Evolutionary conservation across 805 yeast genomes (phyloP).

Genomic region (Lachancea fermentati): DNA sequence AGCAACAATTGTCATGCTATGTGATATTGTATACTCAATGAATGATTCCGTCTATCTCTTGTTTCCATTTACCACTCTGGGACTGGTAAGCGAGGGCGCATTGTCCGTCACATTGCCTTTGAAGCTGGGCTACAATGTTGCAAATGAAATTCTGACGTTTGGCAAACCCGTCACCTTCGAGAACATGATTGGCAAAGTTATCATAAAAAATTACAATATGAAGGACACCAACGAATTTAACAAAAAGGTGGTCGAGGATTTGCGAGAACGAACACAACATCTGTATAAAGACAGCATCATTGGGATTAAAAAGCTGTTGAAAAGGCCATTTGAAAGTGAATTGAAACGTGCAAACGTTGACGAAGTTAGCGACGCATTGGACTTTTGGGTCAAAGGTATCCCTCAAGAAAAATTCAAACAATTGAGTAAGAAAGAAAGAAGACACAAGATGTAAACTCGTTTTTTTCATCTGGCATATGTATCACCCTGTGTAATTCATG

Average conservation of each 20-base stretch:
- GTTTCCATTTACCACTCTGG: slow-evolving; percentile 76
- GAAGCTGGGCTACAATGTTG: slow-evolving; percentile 66
- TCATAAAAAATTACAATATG: slow-evolving; percentile 51
- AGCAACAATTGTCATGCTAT: slow-evolving; percentile 66
- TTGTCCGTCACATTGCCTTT: slow-evolving; percentile 60
- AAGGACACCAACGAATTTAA: slow-evolving; percentile 44
- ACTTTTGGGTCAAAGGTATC: slow-evolving; percentile 62
- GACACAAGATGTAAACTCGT: slow-evolving; percentile 50
- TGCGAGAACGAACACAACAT: slow-evolving; percentile 31
- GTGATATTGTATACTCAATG: slow-evolving; percentile 70
- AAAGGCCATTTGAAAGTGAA: slow-evolving; percentile 24
- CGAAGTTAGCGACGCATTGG: slow-evolving; percentile 66
- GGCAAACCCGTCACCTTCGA: slow-evolving; percentile 58
- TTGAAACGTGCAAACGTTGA: slow-evolving; percentile 49
- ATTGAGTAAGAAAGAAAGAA: slow-evolving; percentile 47
- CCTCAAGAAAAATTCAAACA: slow-evolving; percentile 65
- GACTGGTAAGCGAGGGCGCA: slow-evolving; percentile 80
- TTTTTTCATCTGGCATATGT: not conserved
- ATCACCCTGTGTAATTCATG: slow-evolving; percentile 1
- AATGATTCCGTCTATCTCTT: slow-evolving; percentile 53
- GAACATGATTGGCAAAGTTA: slow-evolving; percentile 57
- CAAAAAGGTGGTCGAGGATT: slow-evolving; percentile 36
- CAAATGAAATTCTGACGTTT: slow-evolving; percentile 67
- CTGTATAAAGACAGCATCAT: slow-evolving; percentile 38
- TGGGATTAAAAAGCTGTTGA: slow-evolving; percentile 40